phyloP scores from a whole-genome alignment of 768 basidiomycete species.

The Rhizopogon vinicolor region DNA sequence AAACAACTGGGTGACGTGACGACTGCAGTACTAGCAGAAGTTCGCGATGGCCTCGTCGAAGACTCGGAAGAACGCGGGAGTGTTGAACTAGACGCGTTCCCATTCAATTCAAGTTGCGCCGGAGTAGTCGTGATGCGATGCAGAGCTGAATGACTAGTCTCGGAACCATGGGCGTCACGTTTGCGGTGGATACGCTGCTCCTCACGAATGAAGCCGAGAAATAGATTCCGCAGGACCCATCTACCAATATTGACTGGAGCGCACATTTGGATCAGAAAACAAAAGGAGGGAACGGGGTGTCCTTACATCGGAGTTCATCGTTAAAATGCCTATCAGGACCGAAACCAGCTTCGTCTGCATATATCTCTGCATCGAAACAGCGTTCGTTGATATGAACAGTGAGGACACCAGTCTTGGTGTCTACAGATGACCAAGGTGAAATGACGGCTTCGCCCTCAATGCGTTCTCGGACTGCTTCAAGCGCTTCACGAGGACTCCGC shows the following conservation, averaged over 20 bases:
- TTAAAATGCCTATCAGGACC: conserved; percentile 52
- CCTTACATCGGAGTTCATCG: conserved; percentile 81
- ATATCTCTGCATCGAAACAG: conserved; percentile 93
- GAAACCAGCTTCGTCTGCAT: conserved; percentile 87
- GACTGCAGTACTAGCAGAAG: conserved; percentile 37
- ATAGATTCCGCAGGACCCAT: conserved; percentile 86
- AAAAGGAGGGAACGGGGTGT: conserved; percentile 1
- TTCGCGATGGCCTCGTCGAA: conserved; percentile 19
- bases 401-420: conserved; percentile 86
- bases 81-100: conserved; percentile 9
- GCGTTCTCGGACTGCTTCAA: conserved; percentile 83
- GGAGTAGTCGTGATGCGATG: conserved; percentile 19
- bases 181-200: conserved; percentile 45
- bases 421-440: conserved; percentile 79
- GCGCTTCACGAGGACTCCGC: conserved; percentile 71
- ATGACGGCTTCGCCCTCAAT: conserved; percentile 95
- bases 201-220: conserved; percentile 71
- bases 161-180: conserved; percentile 22
- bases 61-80: conserved; percentile 25
- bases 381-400: conserved; percentile 84
- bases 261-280: conserved; percentile 4
- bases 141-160: conserved; percentile 11
- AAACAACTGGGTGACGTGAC: conserved; percentile 62
- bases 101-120: conserved; percentile 21
- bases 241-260: conserved; percentile 83